These are phyloP conservation scores for Lanmaoa rubissima DNA, from an alignment of 768 basidiomycete species.

Conservation along the genomic window DNA sequence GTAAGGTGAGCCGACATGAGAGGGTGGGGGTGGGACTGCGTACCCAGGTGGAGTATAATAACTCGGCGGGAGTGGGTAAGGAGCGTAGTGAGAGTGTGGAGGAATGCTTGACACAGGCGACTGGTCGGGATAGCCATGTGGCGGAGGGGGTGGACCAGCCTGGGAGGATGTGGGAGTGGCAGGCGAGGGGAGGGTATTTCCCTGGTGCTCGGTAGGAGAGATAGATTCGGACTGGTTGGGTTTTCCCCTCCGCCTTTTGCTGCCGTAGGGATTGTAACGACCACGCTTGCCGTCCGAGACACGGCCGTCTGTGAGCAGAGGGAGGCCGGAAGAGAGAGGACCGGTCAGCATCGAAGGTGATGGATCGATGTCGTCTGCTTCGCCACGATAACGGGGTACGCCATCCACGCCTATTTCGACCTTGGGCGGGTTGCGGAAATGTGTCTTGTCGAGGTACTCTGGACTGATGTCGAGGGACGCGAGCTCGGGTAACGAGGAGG, in stretches of 20 bases:
- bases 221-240: conserved; percentile 24
- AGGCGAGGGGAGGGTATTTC: conserved; percentile 25
- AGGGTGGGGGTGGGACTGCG: background rate
- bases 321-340: conserved; percentile 44
- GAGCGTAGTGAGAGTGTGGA: conserved; percentile 31
- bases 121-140: conserved; percentile 31
- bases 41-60: conserved; percentile 35
- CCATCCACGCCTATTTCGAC: conserved; percentile 87
- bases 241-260: conserved; percentile 43
- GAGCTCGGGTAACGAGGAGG: conserved; percentile 86
- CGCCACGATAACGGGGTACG: conserved; percentile 75
- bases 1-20: conserved; percentile 16
- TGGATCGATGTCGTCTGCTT: conserved; percentile 68
- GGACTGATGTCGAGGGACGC: conserved; percentile 82
- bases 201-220: conserved; percentile 32
- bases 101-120: conserved; percentile 23
- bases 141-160: conserved; percentile 19
- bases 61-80: conserved; percentile 32
- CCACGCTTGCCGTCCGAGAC: conserved; percentile 44
- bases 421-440: conserved; percentile 88
- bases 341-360: conserved; percentile 41
- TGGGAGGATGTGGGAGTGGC: conserved; percentile 31
- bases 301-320: conserved; percentile 49
- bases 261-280: conserved; percentile 44
- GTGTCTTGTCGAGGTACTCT: conserved; percentile 85